Evolutionary conservation across 2,329 filamentous ascomycete genomes (phyloP).

Genomic region (Blastomyces emzantsi): DNA sequence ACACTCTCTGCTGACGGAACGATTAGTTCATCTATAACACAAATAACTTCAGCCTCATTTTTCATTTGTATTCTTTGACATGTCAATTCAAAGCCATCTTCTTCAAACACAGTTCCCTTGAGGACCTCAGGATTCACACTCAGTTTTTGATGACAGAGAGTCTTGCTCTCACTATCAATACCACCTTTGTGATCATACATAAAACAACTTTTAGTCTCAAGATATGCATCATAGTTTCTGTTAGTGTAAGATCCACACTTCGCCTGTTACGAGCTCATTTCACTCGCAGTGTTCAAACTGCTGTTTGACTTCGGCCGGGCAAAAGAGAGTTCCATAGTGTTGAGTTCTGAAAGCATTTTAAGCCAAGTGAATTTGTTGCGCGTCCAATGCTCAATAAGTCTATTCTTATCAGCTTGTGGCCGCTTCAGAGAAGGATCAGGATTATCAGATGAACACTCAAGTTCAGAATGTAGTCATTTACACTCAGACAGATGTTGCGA

Average conservation of each 20-base stretch:
- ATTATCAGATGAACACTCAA: not conserved
- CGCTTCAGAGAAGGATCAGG: not conserved
- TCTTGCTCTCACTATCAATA: not conserved
- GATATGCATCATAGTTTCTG: slow-evolving; percentile 5
- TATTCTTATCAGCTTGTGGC: not conserved
- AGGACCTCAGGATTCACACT: not conserved
- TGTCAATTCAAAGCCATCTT: not conserved
- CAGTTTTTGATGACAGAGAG: not conserved
- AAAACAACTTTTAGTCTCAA: slow-evolving; percentile 3
- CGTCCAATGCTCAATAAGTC: not conserved
- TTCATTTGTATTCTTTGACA: slow-evolving; percentile 1
- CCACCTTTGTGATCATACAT: not conserved
- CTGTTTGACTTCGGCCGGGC: not conserved
- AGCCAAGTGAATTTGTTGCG: not conserved
- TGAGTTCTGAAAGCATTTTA: not conserved
- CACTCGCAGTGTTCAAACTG: not conserved
- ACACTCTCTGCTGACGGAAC: too few relatives aligned
- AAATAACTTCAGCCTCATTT: not conserved
- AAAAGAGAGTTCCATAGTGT: not conserved
- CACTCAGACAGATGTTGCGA: not conserved
- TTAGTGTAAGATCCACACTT: not conserved
- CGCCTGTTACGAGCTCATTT: not conserved
- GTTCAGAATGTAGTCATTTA: not conserved
- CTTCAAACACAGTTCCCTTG: not conserved
- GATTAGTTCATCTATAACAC: too few relatives aligned